Base-by-base conservation (phyloP, 2,329 filamentous ascomycete species). In the Xylaria sp. region DNA sequence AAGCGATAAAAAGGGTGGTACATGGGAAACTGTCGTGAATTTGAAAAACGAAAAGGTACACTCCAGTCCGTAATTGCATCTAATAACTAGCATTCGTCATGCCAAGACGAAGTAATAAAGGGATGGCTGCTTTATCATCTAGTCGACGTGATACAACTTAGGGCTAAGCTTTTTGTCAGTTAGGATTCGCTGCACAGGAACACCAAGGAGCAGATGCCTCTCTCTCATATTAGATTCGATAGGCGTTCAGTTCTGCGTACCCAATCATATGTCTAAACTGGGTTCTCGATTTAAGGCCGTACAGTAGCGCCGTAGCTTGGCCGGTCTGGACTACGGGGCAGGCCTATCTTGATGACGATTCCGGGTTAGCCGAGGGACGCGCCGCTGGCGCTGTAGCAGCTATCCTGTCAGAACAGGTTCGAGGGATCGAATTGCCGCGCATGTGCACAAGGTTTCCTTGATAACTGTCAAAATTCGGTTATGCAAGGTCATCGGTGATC, bases 321-420 rank as follows among this genome's bases (percentile, higher is more conserved):
- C 62, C 60, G 61, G 63, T 66, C 69, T 71, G 57, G 69, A 61
- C 63, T 66, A 51, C 55, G 55, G 63, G 48, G 54, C 56, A 63
- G 50, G 37, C 25, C n/a, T 23, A 51, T 56, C 41, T 65, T 66
- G 50, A 70, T 41, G 34, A 25, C 34, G 46, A 60, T 54, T 54
- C 70, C 70, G 70, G 68, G 58, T 62, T 68, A 63, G 59, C 70
- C 70, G 70, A 55, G 51, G 55, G 56, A 64, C 57, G 56, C 65
- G 70, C 67, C 51, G 41, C 61, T 66, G 65, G 67, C 70, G 70
- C 62, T 48, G n/a, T 70, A 61, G 62, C 59, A 66, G 59, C 54
- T 51, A 51, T 70, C 51, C 56, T 56, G 44, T 51, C 50, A 28
- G 25, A 23, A 54, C 44, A 23, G 63, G 52, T 18, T 63, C 50